Percentiles rank a stretch among this genome's conserved stretches.
Conservation (phyloP, 345 rosid genomes). For the Rhizophora apiculata region DNA sequence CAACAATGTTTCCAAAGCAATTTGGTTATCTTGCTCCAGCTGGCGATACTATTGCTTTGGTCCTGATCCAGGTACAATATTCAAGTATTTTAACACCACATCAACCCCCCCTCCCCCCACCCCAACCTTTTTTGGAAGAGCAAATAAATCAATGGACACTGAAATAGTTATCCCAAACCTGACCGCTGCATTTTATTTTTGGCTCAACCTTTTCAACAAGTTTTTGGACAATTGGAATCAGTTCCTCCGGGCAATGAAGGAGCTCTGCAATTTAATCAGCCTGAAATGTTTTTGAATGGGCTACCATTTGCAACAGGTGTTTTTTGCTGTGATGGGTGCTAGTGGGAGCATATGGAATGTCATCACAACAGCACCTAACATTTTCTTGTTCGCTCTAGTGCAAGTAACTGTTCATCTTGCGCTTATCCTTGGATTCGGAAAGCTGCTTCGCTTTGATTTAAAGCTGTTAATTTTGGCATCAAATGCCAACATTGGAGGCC, state of each 20-base stretch:
- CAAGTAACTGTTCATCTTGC: conserved; percentile 64
- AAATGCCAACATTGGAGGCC: conserved; percentile 81
- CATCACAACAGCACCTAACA: conserved; percentile 64
- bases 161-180: no score
- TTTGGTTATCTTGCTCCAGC: conserved; percentile 63
- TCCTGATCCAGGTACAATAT: conserved; percentile 69
- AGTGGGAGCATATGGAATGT: conserved; percentile 76
- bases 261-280: neutral
- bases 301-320: conserved; percentile 33
- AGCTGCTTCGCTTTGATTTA: conserved; percentile 44
- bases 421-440: conserved; percentile 51
- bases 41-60: conserved; percentile 60
- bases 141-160: no score
- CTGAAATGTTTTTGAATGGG: neutral
- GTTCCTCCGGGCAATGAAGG: neutral
- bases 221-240: neutral
- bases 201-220: no score
- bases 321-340: conserved; percentile 76
- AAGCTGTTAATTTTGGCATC: conserved; percentile 68
- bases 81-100: neutral
- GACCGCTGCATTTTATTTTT: no score
- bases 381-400: conserved; percentile 60
- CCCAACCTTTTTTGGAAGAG: neutral
- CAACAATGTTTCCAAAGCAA: conserved; percentile 59
- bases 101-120: no score